Conservation (phyloP, 2,329 filamentous ascomycete species). For the Trichoderma semiorbis region DNA sequence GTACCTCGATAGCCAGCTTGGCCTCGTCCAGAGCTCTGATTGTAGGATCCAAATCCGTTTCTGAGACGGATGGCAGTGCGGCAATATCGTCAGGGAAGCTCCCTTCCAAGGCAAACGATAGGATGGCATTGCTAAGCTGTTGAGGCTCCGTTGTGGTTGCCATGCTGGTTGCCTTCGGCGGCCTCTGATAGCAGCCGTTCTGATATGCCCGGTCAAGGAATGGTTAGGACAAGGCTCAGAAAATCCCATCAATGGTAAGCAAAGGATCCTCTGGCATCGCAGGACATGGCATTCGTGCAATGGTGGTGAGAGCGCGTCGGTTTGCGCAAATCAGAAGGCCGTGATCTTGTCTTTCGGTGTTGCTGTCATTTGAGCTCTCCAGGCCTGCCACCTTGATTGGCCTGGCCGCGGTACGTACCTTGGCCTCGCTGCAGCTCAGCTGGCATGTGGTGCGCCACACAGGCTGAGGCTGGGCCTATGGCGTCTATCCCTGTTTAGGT, state of each 20-base stretch:
- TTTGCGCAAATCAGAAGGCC: conserved; percentile 5
- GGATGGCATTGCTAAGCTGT: conserved; percentile 39
- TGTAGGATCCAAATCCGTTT: conserved; percentile 37
- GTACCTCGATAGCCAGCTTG: conserved; percentile 40
- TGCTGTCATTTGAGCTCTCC: neutral
- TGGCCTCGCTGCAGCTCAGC: neutral
- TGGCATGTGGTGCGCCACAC: neutral
- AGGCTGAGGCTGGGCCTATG: neutral
- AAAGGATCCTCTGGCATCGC: neutral
- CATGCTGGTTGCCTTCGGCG: conserved; percentile 27
- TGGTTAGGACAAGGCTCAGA: neutral
- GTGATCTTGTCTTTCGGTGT: neutral
- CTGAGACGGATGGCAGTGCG: conserved; percentile 36
- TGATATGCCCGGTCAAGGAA: neutral
- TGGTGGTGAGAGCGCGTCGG: neutral
- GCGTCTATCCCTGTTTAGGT: neutral
- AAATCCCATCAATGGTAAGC: neutral
- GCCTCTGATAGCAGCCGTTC: neutral
- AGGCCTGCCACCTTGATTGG: neutral
- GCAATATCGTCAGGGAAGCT: conserved; percentile 40
- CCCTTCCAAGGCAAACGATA: conserved; percentile 40
- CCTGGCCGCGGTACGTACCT: neutral
- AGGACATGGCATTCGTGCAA: neutral
- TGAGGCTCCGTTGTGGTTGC: conserved; percentile 29
- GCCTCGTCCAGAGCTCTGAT: conserved; percentile 38